These are phyloP conservation scores for Phytophthora tubulina DNA, from an alignment of 352 stramenopile species.

Conservation along the genomic window DNA sequence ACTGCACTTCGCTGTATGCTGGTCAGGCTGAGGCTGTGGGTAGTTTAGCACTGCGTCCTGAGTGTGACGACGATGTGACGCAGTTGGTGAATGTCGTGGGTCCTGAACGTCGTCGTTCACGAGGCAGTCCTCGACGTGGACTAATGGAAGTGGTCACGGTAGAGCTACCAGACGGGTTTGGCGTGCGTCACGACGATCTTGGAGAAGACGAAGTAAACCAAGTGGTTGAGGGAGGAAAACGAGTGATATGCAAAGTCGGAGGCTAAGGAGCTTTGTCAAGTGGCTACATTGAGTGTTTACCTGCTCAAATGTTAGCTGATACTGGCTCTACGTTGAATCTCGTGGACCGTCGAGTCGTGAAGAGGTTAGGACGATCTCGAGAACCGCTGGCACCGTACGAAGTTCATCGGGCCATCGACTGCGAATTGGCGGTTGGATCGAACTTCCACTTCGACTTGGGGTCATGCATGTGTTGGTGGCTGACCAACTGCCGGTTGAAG, in stretches of 20 bases:
- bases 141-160: too few relatives aligned
- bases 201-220: not conserved
- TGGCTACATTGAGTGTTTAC: conserved; percentile 14
- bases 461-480: conserved; percentile 3
- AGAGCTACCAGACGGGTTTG: not conserved
- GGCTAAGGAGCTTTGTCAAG: not conserved
- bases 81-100: too few relatives aligned
- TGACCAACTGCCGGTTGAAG: conserved; percentile 3
- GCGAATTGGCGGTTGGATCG: not conserved
- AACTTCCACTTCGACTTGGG: not conserved
- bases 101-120: too few relatives aligned
- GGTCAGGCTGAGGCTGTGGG: too few relatives aligned
- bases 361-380: not conserved
- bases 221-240: not conserved
- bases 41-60: too few relatives aligned
- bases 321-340: conserved; percentile 10
- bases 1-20: too few relatives aligned
- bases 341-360: conserved; percentile 3
- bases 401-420: conserved; percentile 5
- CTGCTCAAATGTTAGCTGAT: conserved; percentile 7
- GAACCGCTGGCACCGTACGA: conserved; percentile 1
- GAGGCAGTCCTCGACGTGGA: too few relatives aligned
- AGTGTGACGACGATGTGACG: too few relatives aligned
- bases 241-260: not conserved
- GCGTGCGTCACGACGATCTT: not conserved